Conservation (phyloP, 495 filamentous ascomycete species). For the Neurospora tetrasperma region DNA sequence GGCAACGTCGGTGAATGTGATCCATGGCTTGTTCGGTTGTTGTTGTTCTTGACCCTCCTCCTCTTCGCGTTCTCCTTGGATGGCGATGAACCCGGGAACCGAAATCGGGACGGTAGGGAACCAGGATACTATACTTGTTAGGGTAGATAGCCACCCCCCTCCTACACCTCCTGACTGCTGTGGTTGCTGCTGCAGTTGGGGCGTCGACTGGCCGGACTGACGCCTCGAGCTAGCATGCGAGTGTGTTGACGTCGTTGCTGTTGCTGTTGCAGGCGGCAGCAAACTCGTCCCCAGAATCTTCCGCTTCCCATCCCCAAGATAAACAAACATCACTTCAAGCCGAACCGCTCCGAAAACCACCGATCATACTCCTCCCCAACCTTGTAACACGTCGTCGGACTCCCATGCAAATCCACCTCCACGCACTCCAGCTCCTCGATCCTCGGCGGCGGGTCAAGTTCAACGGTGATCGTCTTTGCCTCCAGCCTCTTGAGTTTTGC, state of each 20-base stretch:
- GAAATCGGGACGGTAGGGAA: conserved; percentile 1
- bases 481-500: not conserved
- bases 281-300: conserved; percentile 51
- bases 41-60: too few relatives aligned
- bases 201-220: too few relatives aligned
- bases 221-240: too few relatives aligned
- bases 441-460: not conserved
- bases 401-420: conserved; percentile 52
- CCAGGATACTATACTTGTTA: conserved; percentile 13
- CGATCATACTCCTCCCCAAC: conserved; percentile 56
- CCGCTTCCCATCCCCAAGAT: conserved; percentile 54
- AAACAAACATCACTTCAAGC: conserved; percentile 57
- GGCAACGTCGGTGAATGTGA: conserved; percentile 76
- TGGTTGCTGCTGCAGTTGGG: conserved; percentile 1
- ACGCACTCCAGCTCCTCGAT: conserved; percentile 38
- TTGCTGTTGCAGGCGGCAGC: conserved; percentile 24
- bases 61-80: not conserved
- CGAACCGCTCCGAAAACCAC: conserved; percentile 69
- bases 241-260: too few relatives aligned
- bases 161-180: too few relatives aligned
- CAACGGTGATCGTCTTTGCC: not conserved
- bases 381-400: conserved; percentile 52
- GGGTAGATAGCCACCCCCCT: conserved; percentile 35
- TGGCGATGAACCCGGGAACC: too few relatives aligned
- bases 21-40: conserved; percentile 15